Evolutionary conservation across 306 rosid species (phyloP).

Genomic region (Calophaca sinica): DNA sequence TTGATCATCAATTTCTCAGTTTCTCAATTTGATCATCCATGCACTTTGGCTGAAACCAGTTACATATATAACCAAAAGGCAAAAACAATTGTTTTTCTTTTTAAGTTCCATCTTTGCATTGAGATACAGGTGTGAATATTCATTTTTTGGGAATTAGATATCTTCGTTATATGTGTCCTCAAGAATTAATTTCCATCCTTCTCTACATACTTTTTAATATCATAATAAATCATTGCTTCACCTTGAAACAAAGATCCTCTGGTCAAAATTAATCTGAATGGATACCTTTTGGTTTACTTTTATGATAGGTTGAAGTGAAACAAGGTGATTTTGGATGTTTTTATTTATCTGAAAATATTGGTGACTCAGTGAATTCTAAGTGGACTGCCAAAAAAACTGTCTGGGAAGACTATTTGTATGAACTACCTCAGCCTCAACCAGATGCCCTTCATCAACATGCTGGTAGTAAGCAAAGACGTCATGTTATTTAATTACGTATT

Average conservation of each 20-base stretch:
- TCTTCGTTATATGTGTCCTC: background rate
- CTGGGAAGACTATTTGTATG: constrained; percentile 58
- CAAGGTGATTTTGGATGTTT: constrained; percentile 76
- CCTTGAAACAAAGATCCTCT: constrained; percentile 37
- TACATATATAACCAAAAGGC: constrained; percentile 16
- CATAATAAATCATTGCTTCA: constrained; percentile 30
- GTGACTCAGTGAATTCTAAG: constrained; percentile 61
- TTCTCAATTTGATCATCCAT: constrained; percentile 10
- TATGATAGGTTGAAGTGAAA: constrained; percentile 79
- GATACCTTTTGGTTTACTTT: constrained; percentile 35
- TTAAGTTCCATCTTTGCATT: background rate
- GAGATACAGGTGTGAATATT: constrained; percentile 21
- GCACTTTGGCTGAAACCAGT: constrained; percentile 35
- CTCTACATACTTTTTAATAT: constrained; percentile 14
- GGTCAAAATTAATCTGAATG: constrained; percentile 38
- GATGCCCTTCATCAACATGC: constrained; percentile 57
- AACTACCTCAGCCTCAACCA: constrained; percentile 72
- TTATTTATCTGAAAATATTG: constrained; percentile 87
- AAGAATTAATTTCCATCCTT: constrained; percentile 18
- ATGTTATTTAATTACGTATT: constrained; percentile 35
- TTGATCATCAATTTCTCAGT: constrained; percentile 17
- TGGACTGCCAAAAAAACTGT: constrained; percentile 55
- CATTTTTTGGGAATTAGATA: constrained; percentile 20
- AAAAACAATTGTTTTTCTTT: constrained; percentile 29
- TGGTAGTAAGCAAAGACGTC: constrained; percentile 75